Conservation (phyloP, 2,329 filamentous ascomycete species). For the Penicillium italicum region DNA sequence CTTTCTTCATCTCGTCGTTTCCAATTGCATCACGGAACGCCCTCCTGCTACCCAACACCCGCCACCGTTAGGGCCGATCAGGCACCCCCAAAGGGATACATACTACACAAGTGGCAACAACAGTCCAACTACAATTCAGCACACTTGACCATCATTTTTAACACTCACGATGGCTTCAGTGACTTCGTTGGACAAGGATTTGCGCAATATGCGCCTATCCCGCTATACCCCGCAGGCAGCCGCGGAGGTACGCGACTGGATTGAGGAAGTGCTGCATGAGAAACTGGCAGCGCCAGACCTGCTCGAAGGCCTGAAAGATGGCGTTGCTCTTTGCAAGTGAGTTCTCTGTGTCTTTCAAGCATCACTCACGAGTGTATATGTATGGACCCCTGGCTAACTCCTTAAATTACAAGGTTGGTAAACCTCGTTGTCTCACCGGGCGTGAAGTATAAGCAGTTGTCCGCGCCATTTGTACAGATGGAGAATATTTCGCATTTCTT, state of each 20-base stretch:
- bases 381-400: conserved; percentile 23
- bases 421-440: conserved; percentile 75
- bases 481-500: conserved; percentile 98
- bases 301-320: conserved; percentile 82
- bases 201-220: conserved; percentile 86
- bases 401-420: conserved; percentile 59
- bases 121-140: neutral
- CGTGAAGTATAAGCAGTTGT: conserved; percentile 83
- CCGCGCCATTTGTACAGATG: conserved; percentile 99
- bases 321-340: conserved; percentile 87
- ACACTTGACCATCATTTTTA: neutral
- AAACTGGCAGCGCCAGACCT: conserved; percentile 70
- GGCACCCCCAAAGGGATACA: conserved; percentile 23
- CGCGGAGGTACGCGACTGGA: conserved; percentile 79
- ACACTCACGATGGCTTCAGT: conserved; percentile 77
- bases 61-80: conserved; percentile 19
- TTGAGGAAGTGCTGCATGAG: conserved; percentile 75
- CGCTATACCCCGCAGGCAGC: conserved; percentile 90
- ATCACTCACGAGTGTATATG: neutral
- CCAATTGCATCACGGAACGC: neutral
- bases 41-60: conserved; percentile 19
- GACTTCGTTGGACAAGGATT: conserved; percentile 86
- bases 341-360: conserved; percentile 24
- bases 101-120: conserved; percentile 2
- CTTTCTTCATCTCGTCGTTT: neutral